These are phyloP conservation scores for Coriolopsis trogii DNA, from an alignment of 1,284 basidiomycete genomes.

Conservation along the genomic window DNA sequence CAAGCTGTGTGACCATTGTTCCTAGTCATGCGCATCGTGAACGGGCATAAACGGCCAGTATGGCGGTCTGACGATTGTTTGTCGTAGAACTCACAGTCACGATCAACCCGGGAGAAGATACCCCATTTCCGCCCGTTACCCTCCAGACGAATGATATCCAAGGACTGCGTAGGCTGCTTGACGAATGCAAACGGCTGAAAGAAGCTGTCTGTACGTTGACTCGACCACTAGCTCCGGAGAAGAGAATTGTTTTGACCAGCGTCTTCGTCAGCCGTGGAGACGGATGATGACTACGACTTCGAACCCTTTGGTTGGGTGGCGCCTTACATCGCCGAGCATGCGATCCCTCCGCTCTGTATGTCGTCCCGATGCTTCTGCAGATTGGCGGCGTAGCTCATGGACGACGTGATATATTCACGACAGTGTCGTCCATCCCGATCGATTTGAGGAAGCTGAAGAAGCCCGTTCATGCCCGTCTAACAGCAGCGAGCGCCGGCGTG, in stretches of 20 bases:
- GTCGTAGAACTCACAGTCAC: slow-evolving; percentile 46
- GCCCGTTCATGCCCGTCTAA: slow-evolving; percentile 54
- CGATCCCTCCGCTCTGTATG: slow-evolving; percentile 18
- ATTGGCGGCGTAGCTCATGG: too few species aligned
- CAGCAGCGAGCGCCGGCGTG: slow-evolving; percentile 60
- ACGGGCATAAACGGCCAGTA: too few species aligned
- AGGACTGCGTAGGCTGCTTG: slow-evolving; percentile 44
- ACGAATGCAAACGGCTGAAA: slow-evolving; percentile 53
- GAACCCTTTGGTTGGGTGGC: slow-evolving; percentile 39
- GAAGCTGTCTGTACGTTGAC: slow-evolving; percentile 38
- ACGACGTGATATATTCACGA: neutral
- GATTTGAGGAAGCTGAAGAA: slow-evolving; percentile 54
- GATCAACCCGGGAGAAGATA: slow-evolving; percentile 44
- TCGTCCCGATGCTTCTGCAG: neutral
- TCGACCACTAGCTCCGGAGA: neutral
- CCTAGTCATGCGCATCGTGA: too few species aligned
- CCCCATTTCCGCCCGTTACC: slow-evolving; percentile 33
- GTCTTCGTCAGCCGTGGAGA: slow-evolving; percentile 5
- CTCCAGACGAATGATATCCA: slow-evolving; percentile 52
- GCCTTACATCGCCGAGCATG: slow-evolving; percentile 18
- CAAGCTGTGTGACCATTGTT: too few species aligned
- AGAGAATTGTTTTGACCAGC: neutral
- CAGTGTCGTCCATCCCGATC: slow-evolving; percentile 43
- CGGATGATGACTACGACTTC: slow-evolving; percentile 16
- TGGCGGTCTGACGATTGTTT: neutral